Evolutionary conservation across 2,329 filamentous ascomycete species (phyloP).

Genomic region (Fusarium succisae): DNA sequence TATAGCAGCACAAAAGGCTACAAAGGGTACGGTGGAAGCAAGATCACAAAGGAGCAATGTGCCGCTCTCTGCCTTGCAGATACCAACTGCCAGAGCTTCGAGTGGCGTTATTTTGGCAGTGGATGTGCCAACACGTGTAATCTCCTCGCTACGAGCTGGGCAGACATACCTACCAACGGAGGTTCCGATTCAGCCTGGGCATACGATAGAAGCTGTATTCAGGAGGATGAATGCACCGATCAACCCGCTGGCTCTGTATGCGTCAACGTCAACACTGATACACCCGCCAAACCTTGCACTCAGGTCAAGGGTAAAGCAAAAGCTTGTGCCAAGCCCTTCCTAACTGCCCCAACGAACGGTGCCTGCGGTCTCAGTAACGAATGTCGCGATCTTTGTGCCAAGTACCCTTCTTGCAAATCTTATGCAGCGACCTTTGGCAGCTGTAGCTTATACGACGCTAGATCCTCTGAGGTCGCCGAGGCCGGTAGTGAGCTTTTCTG

Average conservation of each 20-base stretch:
- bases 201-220: slow-evolving; percentile 32
- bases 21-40: slow-evolving; percentile 17
- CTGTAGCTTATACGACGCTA: slow-evolving; percentile 26
- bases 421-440: slow-evolving; percentile 25
- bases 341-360: slow-evolving; percentile 5
- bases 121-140: slow-evolving; percentile 27
- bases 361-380: slow-evolving; percentile 20
- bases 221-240: slow-evolving; percentile 7
- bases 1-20: slow-evolving; percentile 32
- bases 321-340: slow-evolving; percentile 30
- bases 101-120: slow-evolving; percentile 26
- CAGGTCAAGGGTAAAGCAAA: slow-evolving; percentile 23
- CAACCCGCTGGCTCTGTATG: slow-evolving; percentile 21
- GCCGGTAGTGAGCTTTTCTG: not conserved
- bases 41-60: slow-evolving; percentile 30
- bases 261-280: slow-evolving; percentile 31
- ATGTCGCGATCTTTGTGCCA: slow-evolving; percentile 35
- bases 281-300: slow-evolving; percentile 21
- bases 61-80: slow-evolving; percentile 31
- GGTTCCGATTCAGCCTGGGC: slow-evolving; percentile 19
- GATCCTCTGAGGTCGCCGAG: slow-evolving; percentile 23
- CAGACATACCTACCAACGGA: slow-evolving; percentile 9
- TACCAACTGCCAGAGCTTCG: slow-evolving; percentile 28
- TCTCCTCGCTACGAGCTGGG: slow-evolving; percentile 11
- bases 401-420: slow-evolving; percentile 36